phyloP scores from a whole-genome alignment of 2,329 filamentous ascomycete genomes.

The Epichloe gansuensis region DNA sequence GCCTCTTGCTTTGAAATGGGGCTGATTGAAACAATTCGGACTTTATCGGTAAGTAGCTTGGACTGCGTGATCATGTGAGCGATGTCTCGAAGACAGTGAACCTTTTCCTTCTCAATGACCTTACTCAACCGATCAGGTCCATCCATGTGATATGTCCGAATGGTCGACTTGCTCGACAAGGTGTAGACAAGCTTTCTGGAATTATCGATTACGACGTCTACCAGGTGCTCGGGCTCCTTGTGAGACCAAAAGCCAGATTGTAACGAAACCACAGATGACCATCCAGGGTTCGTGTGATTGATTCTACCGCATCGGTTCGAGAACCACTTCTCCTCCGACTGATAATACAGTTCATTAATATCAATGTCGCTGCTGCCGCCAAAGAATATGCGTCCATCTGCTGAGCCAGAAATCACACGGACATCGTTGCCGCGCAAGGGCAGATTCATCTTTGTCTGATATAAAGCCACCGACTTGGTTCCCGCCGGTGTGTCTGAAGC shows the following conservation, averaged over 20 bases:
- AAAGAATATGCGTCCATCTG: slow-evolving; percentile 87
- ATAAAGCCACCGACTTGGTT: slow-evolving; percentile 62
- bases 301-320: slow-evolving; percentile 76
- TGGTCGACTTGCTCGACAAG: slow-evolving; percentile 75
- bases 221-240: slow-evolving; percentile 49
- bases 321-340: slow-evolving; percentile 97
- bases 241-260: slow-evolving; percentile 38
- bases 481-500: slow-evolving; percentile 56
- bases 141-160: slow-evolving; percentile 84
- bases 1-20: slow-evolving; percentile 72
- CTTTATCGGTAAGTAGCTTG: slow-evolving; percentile 54
- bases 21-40: slow-evolving; percentile 72
- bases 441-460: slow-evolving; percentile 77
- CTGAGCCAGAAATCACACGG: slow-evolving; percentile 66
- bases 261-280: slow-evolving; percentile 49
- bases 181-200: slow-evolving; percentile 82
- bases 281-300: slow-evolving; percentile 70
- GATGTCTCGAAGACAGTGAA: slow-evolving; percentile 56
- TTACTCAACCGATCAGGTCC: slow-evolving; percentile 46
- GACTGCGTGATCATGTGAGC: slow-evolving; percentile 74
- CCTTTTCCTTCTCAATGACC: slow-evolving; percentile 54
- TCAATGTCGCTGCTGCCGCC: slow-evolving; percentile 70
- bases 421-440: slow-evolving; percentile 67
- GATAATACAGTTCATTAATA: slow-evolving; percentile 88
- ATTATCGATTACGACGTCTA: slow-evolving; percentile 79